Evolutionary conservation across 441 rosid species (phyloP), one percentile per base, ranked within the genome.

Genomic region (Daphne laureola): DNA sequence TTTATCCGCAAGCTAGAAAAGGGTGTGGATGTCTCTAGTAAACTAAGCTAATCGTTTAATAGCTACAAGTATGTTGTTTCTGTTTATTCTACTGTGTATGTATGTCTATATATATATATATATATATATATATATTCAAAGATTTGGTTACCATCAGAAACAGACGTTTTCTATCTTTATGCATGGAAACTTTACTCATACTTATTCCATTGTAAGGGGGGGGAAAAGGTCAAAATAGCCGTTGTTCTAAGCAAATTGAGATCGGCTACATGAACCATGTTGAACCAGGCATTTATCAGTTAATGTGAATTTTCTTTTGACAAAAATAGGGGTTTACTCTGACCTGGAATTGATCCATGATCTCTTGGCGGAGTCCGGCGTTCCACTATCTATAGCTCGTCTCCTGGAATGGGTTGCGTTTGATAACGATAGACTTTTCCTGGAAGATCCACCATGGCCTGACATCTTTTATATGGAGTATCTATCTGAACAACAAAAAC

Each of bases 391-490:
- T 50, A 65, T 57, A 13, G 72, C 48, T 51, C 76, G 79, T 68
- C 79, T 90, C 77, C 72, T 84, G 40, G 71, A 77, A 42, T 58
- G 58, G 18, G 93, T 77, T 0, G 83, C 57, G 61, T 50, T 73
- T 26, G 88, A 46, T 31, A 76, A 15, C 54, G 95, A 76, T 58
- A 76, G n/a, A 40, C 84, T 80, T 55, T 68, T 78, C 69, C 94
- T 73, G 21, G 91, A 75, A 46, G 87, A 62, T 53, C 87, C 87
- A 25, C 78, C 79, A 65, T 86, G 90, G 69, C 75, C 73, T 8
- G 86, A 72, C 97, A 86, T 86, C 59, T 70, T 57, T n/a, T n/a
- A n/a, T n/a, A n/a, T n/a, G n/a, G n/a, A n/a, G n/a, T 59, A 46
- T 9, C 38, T 31, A 46, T 12, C 38, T 31, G 38, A 31, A 31